Conservation (phyloP, 2,329 filamentous ascomycete genomes). For the Fusarium musae region DNA sequence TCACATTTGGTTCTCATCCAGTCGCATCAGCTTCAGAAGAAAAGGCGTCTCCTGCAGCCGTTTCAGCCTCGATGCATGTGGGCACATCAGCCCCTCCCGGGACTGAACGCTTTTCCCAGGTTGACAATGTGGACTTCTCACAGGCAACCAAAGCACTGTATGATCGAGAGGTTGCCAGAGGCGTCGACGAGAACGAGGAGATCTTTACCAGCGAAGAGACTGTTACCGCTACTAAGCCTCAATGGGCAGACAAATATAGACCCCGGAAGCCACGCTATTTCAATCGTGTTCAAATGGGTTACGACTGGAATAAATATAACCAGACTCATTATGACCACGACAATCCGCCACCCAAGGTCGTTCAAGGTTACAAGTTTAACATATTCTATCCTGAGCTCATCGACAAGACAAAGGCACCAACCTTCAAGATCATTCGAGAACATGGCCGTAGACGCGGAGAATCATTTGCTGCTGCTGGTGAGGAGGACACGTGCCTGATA, state of each 20-base stretch:
- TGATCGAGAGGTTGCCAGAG: constrained; percentile 90
- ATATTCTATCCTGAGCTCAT: constrained; percentile 98
- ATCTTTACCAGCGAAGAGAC: constrained; percentile 92
- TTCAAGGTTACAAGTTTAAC: constrained; percentile 99
- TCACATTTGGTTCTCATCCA: constrained; percentile 2
- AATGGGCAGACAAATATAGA: constrained; percentile 86
- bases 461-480: constrained; percentile 90
- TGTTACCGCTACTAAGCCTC: constrained; percentile 67
- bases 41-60: constrained; percentile 12
- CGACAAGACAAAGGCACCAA: constrained; percentile 93
- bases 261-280: constrained; percentile 96
- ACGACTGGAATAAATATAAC: constrained; percentile 99
- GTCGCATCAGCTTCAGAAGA: constrained; percentile 11
- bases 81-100: constrained; percentile 59
- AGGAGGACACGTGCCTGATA: constrained; percentile 97
- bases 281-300: constrained; percentile 98
- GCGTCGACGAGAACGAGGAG: constrained; percentile 93
- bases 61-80: constrained; percentile 41
- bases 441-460: constrained; percentile 89
- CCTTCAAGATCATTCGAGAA: constrained; percentile 94
- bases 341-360: constrained; percentile 96
- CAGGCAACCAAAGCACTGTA: constrained; percentile 89
- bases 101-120: constrained; percentile 74
- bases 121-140: constrained; percentile 82
- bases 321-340: constrained; percentile 99